Percentiles rank a stretch among this genome's conserved stretches.
phyloP scores from a whole-genome alignment of 2,329 filamentous ascomycete genomes.

The Penicillium sp. region DNA sequence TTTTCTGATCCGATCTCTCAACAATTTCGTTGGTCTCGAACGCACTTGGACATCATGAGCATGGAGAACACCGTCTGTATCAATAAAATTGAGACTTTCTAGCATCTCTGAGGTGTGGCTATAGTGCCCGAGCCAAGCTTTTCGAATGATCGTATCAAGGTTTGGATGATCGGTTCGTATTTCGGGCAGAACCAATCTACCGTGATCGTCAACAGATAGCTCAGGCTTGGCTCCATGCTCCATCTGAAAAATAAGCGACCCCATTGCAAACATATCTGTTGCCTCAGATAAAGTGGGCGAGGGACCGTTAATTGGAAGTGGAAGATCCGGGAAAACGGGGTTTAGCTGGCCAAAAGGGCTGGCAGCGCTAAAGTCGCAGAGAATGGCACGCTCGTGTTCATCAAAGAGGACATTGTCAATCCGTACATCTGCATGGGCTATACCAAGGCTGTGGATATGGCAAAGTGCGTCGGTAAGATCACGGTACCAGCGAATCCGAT shows the following conservation, averaged over 20 bases:
- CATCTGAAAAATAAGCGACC: slow-evolving; percentile 22
- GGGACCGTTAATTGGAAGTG: too few relatives aligned
- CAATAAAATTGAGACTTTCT: too few relatives aligned
- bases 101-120: too few relatives aligned
- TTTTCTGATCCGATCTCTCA: too few relatives aligned
- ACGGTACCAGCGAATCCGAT: slow-evolving; percentile 21
- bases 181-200: slow-evolving; percentile 11
- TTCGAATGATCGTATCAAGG: too few relatives aligned
- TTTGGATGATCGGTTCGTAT: slow-evolving; percentile 2
- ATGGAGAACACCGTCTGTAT: too few relatives aligned
- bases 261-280: slow-evolving; percentile 25
- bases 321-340: slow-evolving; percentile 18
- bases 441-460: slow-evolving; percentile 24
- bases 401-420: slow-evolving; percentile 26
- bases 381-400: slow-evolving; percentile 14
- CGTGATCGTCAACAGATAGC: slow-evolving; percentile 16
- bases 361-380: slow-evolving; percentile 26
- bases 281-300: slow-evolving; percentile 21
- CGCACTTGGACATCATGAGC: too few relatives aligned
- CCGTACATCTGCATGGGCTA: slow-evolving; percentile 23
- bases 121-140: too few relatives aligned
- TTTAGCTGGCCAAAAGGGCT: slow-evolving; percentile 21
- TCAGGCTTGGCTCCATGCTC: slow-evolving; percentile 18
- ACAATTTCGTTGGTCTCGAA: too few relatives aligned
- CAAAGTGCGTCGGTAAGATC: slow-evolving; percentile 22